Evolutionary conservation across 495 filamentous ascomycete species (phyloP), one percentile per base, ranked within the genome.

Genomic region (Friedmanniomyces endolithicus): DNA sequence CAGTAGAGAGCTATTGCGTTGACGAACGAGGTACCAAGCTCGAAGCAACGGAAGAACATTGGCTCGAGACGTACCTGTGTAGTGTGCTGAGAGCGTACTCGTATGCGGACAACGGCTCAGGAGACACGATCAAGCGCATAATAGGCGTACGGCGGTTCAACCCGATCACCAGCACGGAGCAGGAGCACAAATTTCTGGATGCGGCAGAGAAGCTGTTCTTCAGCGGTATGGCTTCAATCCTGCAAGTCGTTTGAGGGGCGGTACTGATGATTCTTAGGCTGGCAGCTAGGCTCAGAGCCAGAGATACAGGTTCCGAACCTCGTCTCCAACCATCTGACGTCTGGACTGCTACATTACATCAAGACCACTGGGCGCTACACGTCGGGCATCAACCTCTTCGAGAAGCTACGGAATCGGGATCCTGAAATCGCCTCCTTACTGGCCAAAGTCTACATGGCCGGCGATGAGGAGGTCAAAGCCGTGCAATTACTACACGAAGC

Each of bases 1-100:
- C 84, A 20, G 87, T 98, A 35, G 90, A 97, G 69, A 86, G 85
- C 64, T 96, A 95, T 70, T 95, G 90, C 67, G 84, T 98, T 56
- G 90, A 98, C 68, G 90, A 98, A 70, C 80, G 88, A 55, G 94
- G 92, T 51, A 88, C 96, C 63, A 95, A 92, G 71, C 79, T 87
- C 27, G 84, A 87, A 50, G 87, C 94, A 24, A 87, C 89, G 0
- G 92, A 98, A 57, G 86, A 84, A 16, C 76, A 97, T 16, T 98
- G 92, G 92, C 78, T 98, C 33, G 92, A 98, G 64, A 97, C 94
- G 20, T 97, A 97, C 63, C 79, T 98, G 4, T 97, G 92, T 67
- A 88, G 83, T 40, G 88, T 97, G 1, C 71, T 98, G 48, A 78
- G 92, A 59, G 90, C 92, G 20, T 97, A 97, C 67, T 86, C 87